Base-by-base conservation (phyloP, 768 basidiomycete genomes). In the Kwoniella pini region DNA sequence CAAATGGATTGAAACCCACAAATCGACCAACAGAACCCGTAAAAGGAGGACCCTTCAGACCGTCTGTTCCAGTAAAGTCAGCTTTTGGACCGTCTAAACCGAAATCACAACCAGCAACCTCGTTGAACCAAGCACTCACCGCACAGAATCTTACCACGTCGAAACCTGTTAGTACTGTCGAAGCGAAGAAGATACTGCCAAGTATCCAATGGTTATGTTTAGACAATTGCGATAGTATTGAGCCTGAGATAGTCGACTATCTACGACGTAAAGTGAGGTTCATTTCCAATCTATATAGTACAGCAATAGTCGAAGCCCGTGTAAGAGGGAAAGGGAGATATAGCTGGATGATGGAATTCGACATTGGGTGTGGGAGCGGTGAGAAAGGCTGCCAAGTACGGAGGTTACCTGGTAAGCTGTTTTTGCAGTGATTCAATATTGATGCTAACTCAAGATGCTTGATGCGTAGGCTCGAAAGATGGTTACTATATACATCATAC, bases 191-290 rank as follows among this genome's bases (percentile, higher is more conserved):
- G 6, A 4, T n/a, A 12, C 5, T 60, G 15, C 49, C 61, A 13
- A 33, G 28, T 15, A 54, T 74, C 59, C 45, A 40, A 2, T 74
- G 72, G 72, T 57, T 74, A n/a, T 64, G 61, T 51, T 27, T 71
- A n/a, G 72, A 74, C 38, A 60, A 67, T 36, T 74, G 72, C 40
- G 72, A 67, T 24, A 27, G n/a, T 4, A 55, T 74, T n/a, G 64
- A 71, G n/a, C 19, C 33, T 0, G 50, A 54, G 26, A 17, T 62
- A 5, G n/a, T 56, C 7, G 48, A 49, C 5, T 22, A 21, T 1
- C 52, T 70, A 21, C 22, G 36, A 17, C 56, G 19, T 12, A 58
- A 60, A 26, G 43, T 71, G 3, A 42, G 31, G 3, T 74, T 63
- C 51, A 51, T 71, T 3, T 65, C 65, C 2, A 49, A 62, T 26